These are phyloP conservation scores for Apiospora aurea DNA, from an alignment of 2,329 filamentous ascomycete genomes.

Conservation along the genomic window DNA sequence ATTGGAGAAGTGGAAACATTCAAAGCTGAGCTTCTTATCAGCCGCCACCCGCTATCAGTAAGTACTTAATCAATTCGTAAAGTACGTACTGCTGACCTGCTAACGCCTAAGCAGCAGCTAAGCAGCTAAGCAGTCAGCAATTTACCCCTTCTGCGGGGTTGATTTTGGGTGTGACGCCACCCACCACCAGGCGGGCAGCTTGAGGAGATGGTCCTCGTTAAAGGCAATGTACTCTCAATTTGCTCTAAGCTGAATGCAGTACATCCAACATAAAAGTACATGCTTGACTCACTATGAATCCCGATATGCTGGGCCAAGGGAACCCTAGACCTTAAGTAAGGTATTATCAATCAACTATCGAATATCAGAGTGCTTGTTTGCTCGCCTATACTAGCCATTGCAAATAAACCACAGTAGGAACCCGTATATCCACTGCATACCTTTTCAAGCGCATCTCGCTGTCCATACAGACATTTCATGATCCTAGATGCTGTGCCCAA, in stretches of 20 bases:
- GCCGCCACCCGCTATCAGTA: conserved; percentile 22
- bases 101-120: background rate
- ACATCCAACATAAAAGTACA: background rate
- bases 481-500: background rate
- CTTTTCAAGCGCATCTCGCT: no score
- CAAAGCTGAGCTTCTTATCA: conserved; percentile 23
- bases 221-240: background rate
- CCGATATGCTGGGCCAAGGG: background rate
- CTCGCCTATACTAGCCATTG: background rate
- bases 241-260: background rate
- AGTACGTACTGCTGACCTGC: background rate
- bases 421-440: background rate
- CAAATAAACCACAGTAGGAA: background rate
- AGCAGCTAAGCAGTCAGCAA: background rate
- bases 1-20: background rate
- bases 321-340: background rate
- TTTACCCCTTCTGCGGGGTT: conserved; percentile 6
- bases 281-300: background rate
- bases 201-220: background rate
- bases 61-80: background rate
- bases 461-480: background rate
- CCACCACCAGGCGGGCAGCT: background rate
- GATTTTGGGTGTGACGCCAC: conserved; percentile 1
- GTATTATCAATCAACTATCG: background rate
- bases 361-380: no score